Evolutionary conservation across 148 eudicot genomes (phyloP).

Genomic region (Limonium bicolor): DNA sequence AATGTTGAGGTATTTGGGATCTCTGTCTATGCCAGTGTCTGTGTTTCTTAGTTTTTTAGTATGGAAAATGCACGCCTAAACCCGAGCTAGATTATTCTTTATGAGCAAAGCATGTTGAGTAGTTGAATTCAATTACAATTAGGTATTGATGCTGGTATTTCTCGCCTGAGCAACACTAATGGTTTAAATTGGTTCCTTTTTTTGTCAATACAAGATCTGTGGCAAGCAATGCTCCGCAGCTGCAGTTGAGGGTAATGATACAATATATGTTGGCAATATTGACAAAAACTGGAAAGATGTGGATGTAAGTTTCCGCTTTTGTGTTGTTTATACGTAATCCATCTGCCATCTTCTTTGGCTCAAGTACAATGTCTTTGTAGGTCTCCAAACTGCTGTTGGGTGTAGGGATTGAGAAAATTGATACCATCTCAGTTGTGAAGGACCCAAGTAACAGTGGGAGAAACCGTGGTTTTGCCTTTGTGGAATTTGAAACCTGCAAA

Average conservation of each 20-base stretch:
- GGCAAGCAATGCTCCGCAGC: conserved; percentile 40
- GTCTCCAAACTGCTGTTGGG: conserved; percentile 25
- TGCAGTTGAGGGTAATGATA: conserved; percentile 52
- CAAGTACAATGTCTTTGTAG: conserved; percentile 14
- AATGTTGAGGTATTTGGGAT: conserved; percentile 34
- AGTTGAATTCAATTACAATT: no score
- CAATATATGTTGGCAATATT: conserved; percentile 49
- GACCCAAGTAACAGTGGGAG: conserved; percentile 34
- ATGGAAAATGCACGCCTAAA: not conserved
- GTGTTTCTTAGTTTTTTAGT: not conserved
- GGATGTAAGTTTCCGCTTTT: conserved; percentile 28
- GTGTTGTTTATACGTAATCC: not conserved
- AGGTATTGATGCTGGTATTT: no score
- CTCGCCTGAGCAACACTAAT: no score
- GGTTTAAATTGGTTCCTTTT: no score
- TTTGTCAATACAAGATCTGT: conserved; percentile 33
- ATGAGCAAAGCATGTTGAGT: no score
- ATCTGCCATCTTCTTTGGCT: not conserved
- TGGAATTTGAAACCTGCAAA: conserved; percentile 45
- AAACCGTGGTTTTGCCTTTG: conserved; percentile 66
- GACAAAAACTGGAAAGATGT: conserved; percentile 51
- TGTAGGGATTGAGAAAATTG: conserved; percentile 41
- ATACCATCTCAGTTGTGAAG: conserved; percentile 31
- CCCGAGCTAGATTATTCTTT: no score
- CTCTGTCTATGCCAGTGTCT: not conserved